Percentiles rank a stretch among this genome's conserved stretches.
Conservation (phyloP, 1,284 basidiomycete genomes). For the Peniophora sp. region DNA sequence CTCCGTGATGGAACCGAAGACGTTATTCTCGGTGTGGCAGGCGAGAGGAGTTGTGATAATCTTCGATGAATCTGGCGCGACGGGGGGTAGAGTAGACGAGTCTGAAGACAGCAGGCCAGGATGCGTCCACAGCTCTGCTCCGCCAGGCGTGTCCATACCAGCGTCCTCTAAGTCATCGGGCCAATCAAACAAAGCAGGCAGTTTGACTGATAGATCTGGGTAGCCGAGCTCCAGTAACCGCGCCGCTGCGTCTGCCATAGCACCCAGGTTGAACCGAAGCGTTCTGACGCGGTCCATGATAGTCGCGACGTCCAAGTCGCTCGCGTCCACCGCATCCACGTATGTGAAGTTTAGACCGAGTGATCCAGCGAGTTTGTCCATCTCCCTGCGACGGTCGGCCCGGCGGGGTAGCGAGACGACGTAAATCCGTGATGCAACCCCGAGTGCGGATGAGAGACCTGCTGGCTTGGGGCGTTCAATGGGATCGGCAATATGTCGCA, state of each 20-base stretch:
- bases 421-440: slow-evolving; percentile 33
- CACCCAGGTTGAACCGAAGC: slow-evolving; percentile 14
- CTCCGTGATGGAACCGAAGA: slow-evolving; percentile 29
- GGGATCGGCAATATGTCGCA: neutral
- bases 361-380: slow-evolving; percentile 39
- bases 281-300: slow-evolving; percentile 35
- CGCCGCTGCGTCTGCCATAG: neutral
- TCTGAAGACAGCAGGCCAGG: no score
- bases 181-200: slow-evolving; percentile 31
- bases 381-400: slow-evolving; percentile 40
- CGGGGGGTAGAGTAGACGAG: no score
- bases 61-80: neutral
- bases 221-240: neutral
- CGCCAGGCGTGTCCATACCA: slow-evolving; percentile 28
- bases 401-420: slow-evolving; percentile 53
- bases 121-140: slow-evolving; percentile 25
- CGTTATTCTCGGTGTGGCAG: slow-evolving; percentile 41
- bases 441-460: slow-evolving; percentile 7
- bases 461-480: neutral
- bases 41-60: slow-evolving; percentile 21
- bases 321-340: slow-evolving; percentile 36
- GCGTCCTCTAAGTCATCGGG: slow-evolving; percentile 20
- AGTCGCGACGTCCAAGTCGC: slow-evolving; percentile 26
- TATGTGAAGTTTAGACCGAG: slow-evolving; percentile 47
- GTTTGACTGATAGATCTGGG: neutral